A percentile compares a stretch with the other conserved stretches of the same genome.
Evolutionary conservation across 2,329 filamentous ascomycete species (phyloP).

Genomic region (Coniella lustricola): DNA sequence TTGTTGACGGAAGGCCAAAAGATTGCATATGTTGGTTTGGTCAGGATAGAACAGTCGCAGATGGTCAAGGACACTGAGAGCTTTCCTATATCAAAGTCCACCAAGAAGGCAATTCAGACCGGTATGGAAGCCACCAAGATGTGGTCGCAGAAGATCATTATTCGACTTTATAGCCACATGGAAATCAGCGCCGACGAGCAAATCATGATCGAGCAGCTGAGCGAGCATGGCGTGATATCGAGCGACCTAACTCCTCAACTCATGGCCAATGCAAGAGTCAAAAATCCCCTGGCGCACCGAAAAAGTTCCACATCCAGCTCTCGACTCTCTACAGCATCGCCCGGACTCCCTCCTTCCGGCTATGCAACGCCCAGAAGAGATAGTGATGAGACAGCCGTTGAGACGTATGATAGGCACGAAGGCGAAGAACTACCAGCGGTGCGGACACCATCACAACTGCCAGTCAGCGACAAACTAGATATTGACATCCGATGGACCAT

Average conservation of each 20-base stretch:
- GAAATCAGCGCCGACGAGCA: constrained; percentile 88
- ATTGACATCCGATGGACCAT: constrained; percentile 97
- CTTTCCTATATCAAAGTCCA: constrained; percentile 50
- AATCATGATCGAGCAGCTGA: constrained; percentile 96
- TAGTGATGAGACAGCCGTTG: constrained; percentile 39
- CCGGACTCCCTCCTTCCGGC: background rate
- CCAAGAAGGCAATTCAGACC: constrained; percentile 64
- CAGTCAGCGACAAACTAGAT: constrained; percentile 76
- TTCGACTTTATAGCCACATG: constrained; percentile 91
- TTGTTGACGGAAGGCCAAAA: constrained; percentile 91
- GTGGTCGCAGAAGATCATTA: constrained; percentile 99
- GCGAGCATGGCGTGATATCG: constrained; percentile 83
- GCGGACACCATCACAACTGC: constrained; percentile 74
- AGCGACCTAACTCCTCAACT: constrained; percentile 76
- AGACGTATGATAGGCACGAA: constrained; percentile 55
- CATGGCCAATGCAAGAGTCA: constrained; percentile 87
- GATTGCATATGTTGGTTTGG: constrained; percentile 91
- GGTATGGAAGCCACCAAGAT: constrained; percentile 77
- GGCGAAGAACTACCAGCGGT: constrained; percentile 71
- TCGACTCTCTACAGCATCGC: constrained; percentile 8
- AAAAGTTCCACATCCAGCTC: constrained; percentile 13
- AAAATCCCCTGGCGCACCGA: constrained; percentile 73
- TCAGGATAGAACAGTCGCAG: constrained; percentile 69
- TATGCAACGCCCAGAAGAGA: constrained; percentile 20
- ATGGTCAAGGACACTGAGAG: constrained; percentile 65